Percentiles rank a stretch among this genome's conserved stretches.
phyloP scores from a whole-genome alignment of 805 yeast genomes.

The Ogataea sp. region DNA sequence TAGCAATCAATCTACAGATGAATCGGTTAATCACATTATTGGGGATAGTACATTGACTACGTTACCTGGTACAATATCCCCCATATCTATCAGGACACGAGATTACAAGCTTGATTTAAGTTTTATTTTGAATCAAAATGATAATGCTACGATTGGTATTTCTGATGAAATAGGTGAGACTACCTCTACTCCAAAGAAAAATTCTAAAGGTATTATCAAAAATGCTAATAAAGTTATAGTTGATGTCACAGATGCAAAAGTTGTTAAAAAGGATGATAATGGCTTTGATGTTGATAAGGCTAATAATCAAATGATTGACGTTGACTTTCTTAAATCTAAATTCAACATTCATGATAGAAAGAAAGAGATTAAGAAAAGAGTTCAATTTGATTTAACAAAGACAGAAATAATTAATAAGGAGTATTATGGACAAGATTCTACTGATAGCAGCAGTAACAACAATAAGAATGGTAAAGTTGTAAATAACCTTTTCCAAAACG shows the following conservation, averaged over 20 bases:
- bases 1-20: background rate
- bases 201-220: background rate
- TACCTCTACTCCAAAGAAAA: background rate
- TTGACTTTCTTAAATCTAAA: background rate
- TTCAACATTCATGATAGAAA: background rate
- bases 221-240: too few relatives aligned
- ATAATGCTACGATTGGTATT: too few relatives aligned
- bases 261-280: background rate
- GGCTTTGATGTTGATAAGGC: background rate
- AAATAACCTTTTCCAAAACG: too few relatives aligned
- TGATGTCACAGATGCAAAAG: too few relatives aligned
- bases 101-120: background rate
- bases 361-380: background rate
- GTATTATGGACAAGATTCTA: too few relatives aligned
- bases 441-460: too few relatives aligned
- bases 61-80: slow-evolving; percentile 14
- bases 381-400: too few relatives aligned
- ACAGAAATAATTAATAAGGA: too few relatives aligned
- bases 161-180: background rate
- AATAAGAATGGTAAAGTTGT: too few relatives aligned
- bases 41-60: slow-evolving; percentile 12
- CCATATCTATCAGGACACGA: slow-evolving; percentile 3
- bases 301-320: too few relatives aligned
- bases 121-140: too few relatives aligned
- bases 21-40: slow-evolving; percentile 3